Evolutionary conservation across 768 basidiomycete species (phyloP), one percentile per base, ranked within the genome.

Genomic region (Neoboletus brunneissimus): DNA sequence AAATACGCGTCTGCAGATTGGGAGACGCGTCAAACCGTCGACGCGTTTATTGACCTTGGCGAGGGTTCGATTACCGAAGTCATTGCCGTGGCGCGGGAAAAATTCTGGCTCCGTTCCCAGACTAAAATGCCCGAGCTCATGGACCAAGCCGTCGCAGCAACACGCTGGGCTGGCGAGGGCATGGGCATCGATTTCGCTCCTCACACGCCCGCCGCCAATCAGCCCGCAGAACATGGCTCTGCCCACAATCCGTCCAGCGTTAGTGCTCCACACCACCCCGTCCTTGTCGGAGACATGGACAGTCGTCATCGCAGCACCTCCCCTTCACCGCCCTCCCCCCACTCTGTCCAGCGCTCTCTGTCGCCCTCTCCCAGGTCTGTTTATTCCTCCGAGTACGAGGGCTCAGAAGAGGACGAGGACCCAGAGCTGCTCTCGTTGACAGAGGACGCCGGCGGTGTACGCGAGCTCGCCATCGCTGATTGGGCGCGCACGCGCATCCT

Each of bases 401-500:
- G 64, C 18, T 64, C 67, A 11, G 77, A 77, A 32, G 77, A 76
- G 47, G 77, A 78, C 20, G 77, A 80, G 22, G 78, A 79, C 51
- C 72, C 75, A 13, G 78, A 79, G 56, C 56, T 69, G 25, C 70
- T 80, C 34, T 73, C 75, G 0, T 60, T 78, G 56, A 78, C 78
- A 10, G 81, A 81, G 61, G 78, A 81, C 35, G 73, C 76, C 1
- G 73, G 73, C 11, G 75, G 76, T 23, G 74, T 81, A 27, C 72
- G 74, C 29, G 78, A 79, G 20, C 72, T 90, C 43, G 87, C 89
- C 1, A 72, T 90, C 51, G 76, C 79, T 13, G 88, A 88, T 60
- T 90, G 87, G 87, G 86, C 86, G 6, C 77, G 89, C 34, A 78
- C 76, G 22, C 73, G 88, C 46, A 85, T 91, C 47, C 70, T 91